Conservation (phyloP, 192 early-diverging fungal genomes). For the Coemansia sp. region DNA sequence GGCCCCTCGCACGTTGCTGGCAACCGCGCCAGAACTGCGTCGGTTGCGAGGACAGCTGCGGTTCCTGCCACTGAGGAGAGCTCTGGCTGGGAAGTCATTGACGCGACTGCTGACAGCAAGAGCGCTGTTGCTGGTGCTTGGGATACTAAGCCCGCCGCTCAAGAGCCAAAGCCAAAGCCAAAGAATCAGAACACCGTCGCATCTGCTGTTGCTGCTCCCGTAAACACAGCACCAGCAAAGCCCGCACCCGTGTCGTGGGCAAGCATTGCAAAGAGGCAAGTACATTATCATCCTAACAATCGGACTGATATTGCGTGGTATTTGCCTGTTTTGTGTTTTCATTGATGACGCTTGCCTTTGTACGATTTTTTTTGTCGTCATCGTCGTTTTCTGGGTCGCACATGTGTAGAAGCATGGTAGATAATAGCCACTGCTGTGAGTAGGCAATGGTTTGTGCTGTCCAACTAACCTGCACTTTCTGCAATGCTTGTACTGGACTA, state of each 20-base stretch:
- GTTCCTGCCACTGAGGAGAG: constrained; percentile 3
- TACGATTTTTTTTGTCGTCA: not conserved
- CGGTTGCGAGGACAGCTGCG: constrained; percentile 28
- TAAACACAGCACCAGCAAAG: constrained; percentile 42
- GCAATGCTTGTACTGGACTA: not conserved
- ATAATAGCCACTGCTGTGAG: not conserved
- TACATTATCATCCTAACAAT: constrained; percentile 9
- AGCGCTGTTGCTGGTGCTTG: constrained; percentile 11
- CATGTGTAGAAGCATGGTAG: not conserved
- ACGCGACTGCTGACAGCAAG: constrained; percentile 11
- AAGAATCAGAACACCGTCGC: constrained; percentile 5
- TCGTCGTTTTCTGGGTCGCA: not conserved
- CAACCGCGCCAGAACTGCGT: constrained; percentile 36
- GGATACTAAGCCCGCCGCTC: constrained; percentile 12
- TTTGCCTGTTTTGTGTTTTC: not conserved
- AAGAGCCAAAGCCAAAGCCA: constrained; percentile 24
- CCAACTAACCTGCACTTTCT: not conserved
- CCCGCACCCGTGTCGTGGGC: constrained; percentile 55
- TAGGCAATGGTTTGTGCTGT: not conserved
- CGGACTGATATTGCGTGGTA: not conserved
- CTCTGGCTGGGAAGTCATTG: constrained; percentile 41
- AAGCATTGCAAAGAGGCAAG: constrained; percentile 53
- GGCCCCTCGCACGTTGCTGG: constrained; percentile 47
- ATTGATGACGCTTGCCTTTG: not conserved
- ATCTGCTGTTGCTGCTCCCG: constrained; percentile 9